Conservation (phyloP, 2,329 filamentous ascomycete species). For the Byssothecium circinans region DNA sequence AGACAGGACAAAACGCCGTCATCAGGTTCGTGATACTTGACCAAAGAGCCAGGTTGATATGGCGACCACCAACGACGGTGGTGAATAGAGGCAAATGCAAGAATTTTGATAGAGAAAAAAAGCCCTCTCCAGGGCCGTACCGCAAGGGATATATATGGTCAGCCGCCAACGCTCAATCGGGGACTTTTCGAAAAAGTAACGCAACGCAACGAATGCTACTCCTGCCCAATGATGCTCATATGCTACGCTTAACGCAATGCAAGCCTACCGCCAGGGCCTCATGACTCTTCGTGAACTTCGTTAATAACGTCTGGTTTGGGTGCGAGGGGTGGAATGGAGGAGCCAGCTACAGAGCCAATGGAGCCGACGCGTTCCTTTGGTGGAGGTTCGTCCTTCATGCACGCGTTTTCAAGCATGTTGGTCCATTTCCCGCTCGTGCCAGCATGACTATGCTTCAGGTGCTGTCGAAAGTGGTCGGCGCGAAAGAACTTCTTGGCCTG, state of each 20-base stretch:
- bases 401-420: constrained; percentile 94
- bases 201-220: constrained; percentile 15
- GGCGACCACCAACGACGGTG: constrained; percentile 10
- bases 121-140: background rate
- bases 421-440: constrained; percentile 99
- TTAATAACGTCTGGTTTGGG: constrained; percentile 42
- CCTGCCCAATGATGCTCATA: constrained; percentile 21
- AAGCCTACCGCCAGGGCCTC: constrained; percentile 21
- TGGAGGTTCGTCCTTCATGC: constrained; percentile 85
- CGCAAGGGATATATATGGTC: constrained; percentile 9
- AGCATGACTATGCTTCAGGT: constrained; percentile 95
- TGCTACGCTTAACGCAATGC: constrained; percentile 26
- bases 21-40: constrained; percentile 21
- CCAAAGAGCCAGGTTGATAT: constrained; percentile 15
- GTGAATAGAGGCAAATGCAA: constrained; percentile 4
- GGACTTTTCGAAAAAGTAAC: constrained; percentile 13
- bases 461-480: constrained; percentile 96
- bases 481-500: constrained; percentile 97
- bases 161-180: constrained; percentile 7
- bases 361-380: constrained; percentile 48
- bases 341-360: constrained; percentile 34
- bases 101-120: constrained; percentile 5
- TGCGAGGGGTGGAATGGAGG: constrained; percentile 29
- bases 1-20: constrained; percentile 18
- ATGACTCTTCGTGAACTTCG: constrained; percentile 45